phyloP scores from a whole-genome alignment of 2,329 filamentous ascomycete genomes.

The Fusarium mangiferae region DNA sequence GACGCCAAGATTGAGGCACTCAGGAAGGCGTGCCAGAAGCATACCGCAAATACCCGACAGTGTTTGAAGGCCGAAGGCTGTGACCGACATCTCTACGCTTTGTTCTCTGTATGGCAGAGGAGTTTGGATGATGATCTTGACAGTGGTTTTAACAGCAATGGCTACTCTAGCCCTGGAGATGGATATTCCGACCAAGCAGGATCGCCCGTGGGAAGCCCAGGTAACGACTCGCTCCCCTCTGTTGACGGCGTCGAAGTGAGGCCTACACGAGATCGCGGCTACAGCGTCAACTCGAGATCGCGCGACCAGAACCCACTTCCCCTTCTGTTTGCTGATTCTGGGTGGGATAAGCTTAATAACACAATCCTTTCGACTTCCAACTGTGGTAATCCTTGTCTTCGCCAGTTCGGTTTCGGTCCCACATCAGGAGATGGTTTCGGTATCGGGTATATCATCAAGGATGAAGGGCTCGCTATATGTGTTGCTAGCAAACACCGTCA shows the following conservation, averaged over 20 bases:
- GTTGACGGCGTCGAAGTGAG: constrained; percentile 47
- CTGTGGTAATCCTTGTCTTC: constrained; percentile 93
- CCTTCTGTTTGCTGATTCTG: constrained; percentile 83
- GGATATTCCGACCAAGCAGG: constrained; percentile 56
- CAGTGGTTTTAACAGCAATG: constrained; percentile 66
- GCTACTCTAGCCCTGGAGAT: constrained; percentile 70
- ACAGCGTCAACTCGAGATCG: constrained; percentile 64
- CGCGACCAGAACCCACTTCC: constrained; percentile 68
- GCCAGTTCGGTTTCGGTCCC: constrained; percentile 96
- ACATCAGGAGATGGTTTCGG: constrained; percentile 95
- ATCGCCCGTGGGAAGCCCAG: constrained; percentile 64
- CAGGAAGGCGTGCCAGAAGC: constrained; percentile 83
- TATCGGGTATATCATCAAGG: constrained; percentile 98
- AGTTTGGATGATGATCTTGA: constrained; percentile 75
- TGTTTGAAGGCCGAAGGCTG: constrained; percentile 92
- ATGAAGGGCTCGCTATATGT: constrained; percentile 81
- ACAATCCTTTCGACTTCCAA: constrained; percentile 98
- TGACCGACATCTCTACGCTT: constrained; percentile 91
- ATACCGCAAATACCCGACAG: constrained; percentile 81
- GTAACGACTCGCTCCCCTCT: constrained; percentile 58
- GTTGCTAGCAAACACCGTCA: constrained; percentile 94
- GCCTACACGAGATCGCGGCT: constrained; percentile 59
- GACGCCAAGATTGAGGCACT: constrained; percentile 88
- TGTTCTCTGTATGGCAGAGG: constrained; percentile 95
- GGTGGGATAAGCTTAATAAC: constrained; percentile 95